Base-by-base conservation (phyloP, 345 rosid genomes). In the Physaria fendleri region DNA sequence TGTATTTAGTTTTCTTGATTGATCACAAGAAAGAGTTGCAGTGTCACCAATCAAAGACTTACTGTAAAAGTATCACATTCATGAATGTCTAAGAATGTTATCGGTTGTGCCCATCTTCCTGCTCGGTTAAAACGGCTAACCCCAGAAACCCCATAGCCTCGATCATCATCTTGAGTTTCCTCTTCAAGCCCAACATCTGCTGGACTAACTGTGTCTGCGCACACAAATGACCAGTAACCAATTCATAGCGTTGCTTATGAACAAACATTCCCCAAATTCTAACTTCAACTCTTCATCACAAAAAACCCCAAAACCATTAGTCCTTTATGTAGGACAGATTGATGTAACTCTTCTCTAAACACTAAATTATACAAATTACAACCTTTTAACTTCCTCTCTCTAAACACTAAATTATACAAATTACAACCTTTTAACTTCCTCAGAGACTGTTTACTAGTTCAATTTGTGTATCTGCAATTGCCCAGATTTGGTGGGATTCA, bases 101-200 rank as follows among this genome's bases (percentile, higher is more conserved):
- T 85, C 46, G 99, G 96, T 54, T 89, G 94, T 70, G 95, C 85
- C 95, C 95, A 93, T 56, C 88, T 64, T 64, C 83, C 78, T 48
- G 71, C 82, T 65, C 85, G 68, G 68, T 72, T 83, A n/a, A 71
- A 38, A 52, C 34, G 68, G 32, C 69, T 65, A 64, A 76, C 64
- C 15, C 85, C 90, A 41, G 77, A 85, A 65, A 89, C 60, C 3
- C 97, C 92, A 64, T 74, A 85, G 62, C 99, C 99, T 65, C 81
- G 74, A 65, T 89, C 97, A 74, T 92, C 95, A 63, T 93, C 95
- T 40, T 44, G 70, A 66, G 10, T 71, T 79, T 81, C 82, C 61
- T 77, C 90, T 65, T 74, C 68, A 32, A 93, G 85, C 25, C 97
- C 99, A 54, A 87, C 84, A 73, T 93, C 99, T 27, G 77, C 71